Evolutionary conservation across 352 stramenopile genomes (phyloP).

Genomic region (Blastocystis sp.): DNA sequence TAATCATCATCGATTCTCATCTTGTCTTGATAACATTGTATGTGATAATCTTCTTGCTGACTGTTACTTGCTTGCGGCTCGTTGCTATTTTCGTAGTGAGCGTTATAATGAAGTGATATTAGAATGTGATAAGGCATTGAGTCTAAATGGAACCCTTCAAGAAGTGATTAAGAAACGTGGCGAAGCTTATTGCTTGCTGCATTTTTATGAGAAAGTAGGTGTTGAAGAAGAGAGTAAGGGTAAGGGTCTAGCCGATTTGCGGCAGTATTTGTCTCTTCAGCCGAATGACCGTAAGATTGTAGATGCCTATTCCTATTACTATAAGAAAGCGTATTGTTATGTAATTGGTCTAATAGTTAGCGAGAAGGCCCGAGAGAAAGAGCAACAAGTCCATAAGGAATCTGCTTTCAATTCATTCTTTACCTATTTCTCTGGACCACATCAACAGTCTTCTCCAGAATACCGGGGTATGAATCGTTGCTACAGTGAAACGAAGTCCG

Average conservation of each 20-base stretch:
- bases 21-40: slow-evolving; percentile 35
- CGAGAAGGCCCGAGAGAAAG: not conserved
- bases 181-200: not conserved
- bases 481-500: slow-evolving; percentile 8
- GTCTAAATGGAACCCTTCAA: not conserved
- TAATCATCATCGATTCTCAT: not conserved
- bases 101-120: slow-evolving; percentile 2
- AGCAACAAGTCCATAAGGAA: not conserved
- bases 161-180: not conserved
- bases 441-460: not conserved
- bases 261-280: not conserved
- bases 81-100: not conserved
- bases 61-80: not conserved
- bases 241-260: slow-evolving; percentile 33
- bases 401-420: not conserved
- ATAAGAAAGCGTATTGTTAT: not conserved
- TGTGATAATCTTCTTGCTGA: not conserved
- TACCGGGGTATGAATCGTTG: not conserved
- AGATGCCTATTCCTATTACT: not conserved
- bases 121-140: not conserved
- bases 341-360: not conserved
- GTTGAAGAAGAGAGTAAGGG: not conserved
- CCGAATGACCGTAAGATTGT: not conserved
- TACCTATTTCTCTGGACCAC: not conserved
- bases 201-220: not conserved